phyloP scores from a whole-genome alignment of 768 basidiomycete genomes.

The Phlebiopsis flavidoalba region DNA sequence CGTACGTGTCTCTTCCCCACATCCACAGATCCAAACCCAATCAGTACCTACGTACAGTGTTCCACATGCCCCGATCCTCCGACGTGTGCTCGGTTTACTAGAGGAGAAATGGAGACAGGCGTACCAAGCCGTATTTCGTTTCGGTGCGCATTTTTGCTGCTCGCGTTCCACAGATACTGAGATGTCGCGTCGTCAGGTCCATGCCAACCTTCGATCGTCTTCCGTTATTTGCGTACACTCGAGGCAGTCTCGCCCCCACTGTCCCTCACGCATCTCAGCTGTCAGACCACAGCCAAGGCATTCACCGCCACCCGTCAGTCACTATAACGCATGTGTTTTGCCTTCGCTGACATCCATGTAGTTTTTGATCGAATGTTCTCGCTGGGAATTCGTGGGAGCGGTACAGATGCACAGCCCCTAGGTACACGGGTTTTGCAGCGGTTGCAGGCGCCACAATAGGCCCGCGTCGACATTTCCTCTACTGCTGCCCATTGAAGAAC shows the following conservation, averaged over 20 bases:
- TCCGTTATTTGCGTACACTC: constrained; percentile 83
- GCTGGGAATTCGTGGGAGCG: constrained; percentile 73
- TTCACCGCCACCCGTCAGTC: constrained; percentile 79
- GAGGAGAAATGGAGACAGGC: constrained; percentile 95
- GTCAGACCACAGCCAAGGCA: constrained; percentile 85
- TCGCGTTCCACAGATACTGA: neutral
- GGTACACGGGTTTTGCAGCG: constrained; percentile 58
- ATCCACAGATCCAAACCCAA: neutral
- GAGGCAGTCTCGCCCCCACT: constrained; percentile 90
- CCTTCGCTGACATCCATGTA: constrained; percentile 23
- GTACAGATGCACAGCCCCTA: constrained; percentile 54
- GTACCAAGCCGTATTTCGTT: constrained; percentile 81
- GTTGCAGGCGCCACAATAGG: constrained; percentile 62
- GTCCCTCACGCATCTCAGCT: constrained; percentile 78
- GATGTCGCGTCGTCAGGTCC: constrained; percentile 44
- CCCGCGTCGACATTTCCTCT: constrained; percentile 80
- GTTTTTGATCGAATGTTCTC: constrained; percentile 92
- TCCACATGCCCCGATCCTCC: constrained; percentile 76
- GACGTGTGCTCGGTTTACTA: constrained; percentile 73
- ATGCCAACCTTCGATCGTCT: constrained; percentile 89
- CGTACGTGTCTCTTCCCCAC: constrained; percentile 37
- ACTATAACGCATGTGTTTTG: neutral
- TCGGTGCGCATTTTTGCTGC: constrained; percentile 44
- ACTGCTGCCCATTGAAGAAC: constrained; percentile 63
- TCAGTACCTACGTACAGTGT: constrained; percentile 44